Conservation (phyloP, 495 filamentous ascomycete genomes). For the Opeltia flavorubescens region DNA sequence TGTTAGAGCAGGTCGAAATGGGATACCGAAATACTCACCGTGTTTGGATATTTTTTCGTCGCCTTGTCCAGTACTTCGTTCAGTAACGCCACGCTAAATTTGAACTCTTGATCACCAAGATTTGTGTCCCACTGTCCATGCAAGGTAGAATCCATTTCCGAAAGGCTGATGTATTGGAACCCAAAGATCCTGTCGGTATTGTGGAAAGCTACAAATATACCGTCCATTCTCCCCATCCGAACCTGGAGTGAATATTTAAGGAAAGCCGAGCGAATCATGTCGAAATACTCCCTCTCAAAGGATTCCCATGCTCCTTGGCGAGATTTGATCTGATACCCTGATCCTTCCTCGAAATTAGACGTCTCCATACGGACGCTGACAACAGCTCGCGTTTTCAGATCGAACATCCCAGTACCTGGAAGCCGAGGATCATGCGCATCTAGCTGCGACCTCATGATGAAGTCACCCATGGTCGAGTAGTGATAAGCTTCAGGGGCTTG, state of each 20-base stretch:
- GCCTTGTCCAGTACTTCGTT: constrained; percentile 64
- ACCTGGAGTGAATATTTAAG: constrained; percentile 95
- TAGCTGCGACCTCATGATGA: constrained; percentile 90
- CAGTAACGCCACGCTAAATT: constrained; percentile 58
- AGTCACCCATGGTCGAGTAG: constrained; percentile 77
- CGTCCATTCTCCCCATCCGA: constrained; percentile 94
- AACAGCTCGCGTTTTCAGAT: constrained; percentile 90
- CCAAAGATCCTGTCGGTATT: constrained; percentile 93
- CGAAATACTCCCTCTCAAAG: constrained; percentile 88
- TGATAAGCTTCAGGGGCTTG: constrained; percentile 63
- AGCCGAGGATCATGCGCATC: constrained; percentile 80
- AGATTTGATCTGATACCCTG: constrained; percentile 75
- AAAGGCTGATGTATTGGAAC: constrained; percentile 80
- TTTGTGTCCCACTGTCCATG: constrained; percentile 53
- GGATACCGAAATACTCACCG: constrained; percentile 20
- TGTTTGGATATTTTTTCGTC: constrained; percentile 53
- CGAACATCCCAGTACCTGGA: constrained; percentile 89
- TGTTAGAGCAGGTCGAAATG: constrained; percentile 13
- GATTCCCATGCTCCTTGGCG: constrained; percentile 69
- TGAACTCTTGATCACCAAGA: constrained; percentile 82
- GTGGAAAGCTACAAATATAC: constrained; percentile 96
- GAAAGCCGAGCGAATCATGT: constrained; percentile 92
- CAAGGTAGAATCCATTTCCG: constrained; percentile 75
- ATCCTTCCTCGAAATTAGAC: constrained; percentile 51
- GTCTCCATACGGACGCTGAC: constrained; percentile 79